Percentiles rank a stretch among this genome's conserved stretches.
phyloP scores from a whole-genome alignment of 2,329 filamentous ascomycete species.

The Clonostachys rosea region DNA sequence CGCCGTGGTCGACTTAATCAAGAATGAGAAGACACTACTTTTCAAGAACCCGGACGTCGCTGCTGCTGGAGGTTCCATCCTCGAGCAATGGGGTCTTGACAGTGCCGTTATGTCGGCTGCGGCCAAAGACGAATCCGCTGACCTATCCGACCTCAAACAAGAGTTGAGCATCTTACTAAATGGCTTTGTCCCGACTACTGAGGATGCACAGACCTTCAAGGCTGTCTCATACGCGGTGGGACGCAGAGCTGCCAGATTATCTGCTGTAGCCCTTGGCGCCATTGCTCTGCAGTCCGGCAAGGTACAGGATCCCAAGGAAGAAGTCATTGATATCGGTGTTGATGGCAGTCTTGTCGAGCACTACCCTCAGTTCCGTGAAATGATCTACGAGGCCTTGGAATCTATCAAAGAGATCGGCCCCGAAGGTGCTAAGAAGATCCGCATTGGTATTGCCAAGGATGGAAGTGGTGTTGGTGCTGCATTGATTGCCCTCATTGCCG shows the following conservation, averaged over 20 bases:
- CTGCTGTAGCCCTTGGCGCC: constrained; percentile 82
- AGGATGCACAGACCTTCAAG: constrained; percentile 88
- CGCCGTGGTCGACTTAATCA: constrained; percentile 67
- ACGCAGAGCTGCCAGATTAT: constrained; percentile 80
- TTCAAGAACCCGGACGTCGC: constrained; percentile 55
- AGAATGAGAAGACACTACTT: constrained; percentile 61
- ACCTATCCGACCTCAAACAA: constrained; percentile 69
- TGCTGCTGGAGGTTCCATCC: constrained; percentile 53
- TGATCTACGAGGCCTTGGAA: constrained; percentile 78
- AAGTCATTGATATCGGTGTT: constrained; percentile 84
- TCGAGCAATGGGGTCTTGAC: constrained; percentile 83
- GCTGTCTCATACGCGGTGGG: constrained; percentile 78
- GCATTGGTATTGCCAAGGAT: constrained; percentile 96
- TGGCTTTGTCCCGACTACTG: constrained; percentile 70
- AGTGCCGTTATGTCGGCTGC: constrained; percentile 86
- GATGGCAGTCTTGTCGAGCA: constrained; percentile 94
- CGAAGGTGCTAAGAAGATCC: constrained; percentile 76
- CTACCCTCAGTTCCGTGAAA: constrained; percentile 87
- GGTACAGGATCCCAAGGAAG: constrained; percentile 57
- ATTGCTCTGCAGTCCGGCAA: constrained; percentile 78
- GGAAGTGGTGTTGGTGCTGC: constrained; percentile 82
- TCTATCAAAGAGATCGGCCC: constrained; percentile 74
- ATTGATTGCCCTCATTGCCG: constrained; percentile 86
- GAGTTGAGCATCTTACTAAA: constrained; percentile 73
- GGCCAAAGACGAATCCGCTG: constrained; percentile 71